Evolutionary conservation across 495 filamentous ascomycete species (phyloP), one percentile per base, ranked within the genome.

Genomic region (Extremus antarcticus): DNA sequence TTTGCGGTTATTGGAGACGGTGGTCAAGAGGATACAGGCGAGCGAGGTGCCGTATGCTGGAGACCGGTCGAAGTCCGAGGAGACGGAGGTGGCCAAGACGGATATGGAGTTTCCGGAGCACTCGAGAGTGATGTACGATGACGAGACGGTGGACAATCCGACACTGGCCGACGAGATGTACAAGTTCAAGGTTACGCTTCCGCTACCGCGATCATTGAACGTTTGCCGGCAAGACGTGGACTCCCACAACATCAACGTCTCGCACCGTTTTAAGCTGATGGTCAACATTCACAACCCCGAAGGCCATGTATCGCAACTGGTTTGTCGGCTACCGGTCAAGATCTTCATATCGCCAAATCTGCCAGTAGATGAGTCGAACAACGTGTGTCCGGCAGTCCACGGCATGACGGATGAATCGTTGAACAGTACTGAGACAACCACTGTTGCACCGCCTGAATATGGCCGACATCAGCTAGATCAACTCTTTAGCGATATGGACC

Each of bases 291-390:
- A 88, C 59, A 96, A 97, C 60, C 91, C 92, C 0, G 92, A 98
- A 69, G 90, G 87, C 0, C 92, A 96, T 66, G 75, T 88, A 43
- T 95, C 89, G 48, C 89, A 96, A 80, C 78, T 96, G 47, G 86
- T 90, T 19, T 88, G 88, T 41, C 87, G 85, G 17, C 77, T 96
- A 22, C 88, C 90, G 2, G 78, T 98, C 25, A 84, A 84, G 25
- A 82, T 98, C 29, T 95, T 91, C 70, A 94, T 97, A 59, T 98
- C 92, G 13, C 92, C 92, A 16, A 86, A 88, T 62, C 80, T 94
- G 65, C 81, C 86, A 10, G 76, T 96, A 32, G 84, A 87, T 60
- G 86, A 91, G 19, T 77, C 90, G 56, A 87, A 90, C 52, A 82
- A 82, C 57, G 73, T 88, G 17, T 75, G 79, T 53, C 68, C 74